Evolutionary conservation across 2,329 filamentous ascomycete genomes (phyloP), one percentile per base, ranked within the genome.

Genomic region (Cytospora chrysosperma): DNA sequence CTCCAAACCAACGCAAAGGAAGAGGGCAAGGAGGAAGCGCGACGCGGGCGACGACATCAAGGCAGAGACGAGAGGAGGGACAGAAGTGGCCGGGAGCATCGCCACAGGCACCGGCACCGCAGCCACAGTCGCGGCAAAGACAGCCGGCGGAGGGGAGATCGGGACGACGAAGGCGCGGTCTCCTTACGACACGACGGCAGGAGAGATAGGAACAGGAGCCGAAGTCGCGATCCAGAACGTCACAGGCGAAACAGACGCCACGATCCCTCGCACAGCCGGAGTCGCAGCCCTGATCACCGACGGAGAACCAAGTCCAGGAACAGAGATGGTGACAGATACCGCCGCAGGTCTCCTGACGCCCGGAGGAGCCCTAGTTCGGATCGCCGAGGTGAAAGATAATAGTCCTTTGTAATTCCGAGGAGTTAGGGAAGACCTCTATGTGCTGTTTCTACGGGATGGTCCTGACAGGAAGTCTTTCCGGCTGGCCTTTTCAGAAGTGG

Each of bases 131-230:
- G 67, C 58, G 66, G 67, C 43, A 67, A 67, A 49, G 71, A 75
- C 40, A 73, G 76, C 7, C 61, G 62, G 12, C 52, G 57, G 5
- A 69, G 69, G 40, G 70, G 73, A 49, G 69, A 71, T 8, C 70
- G 75, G 4, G 73, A 75, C 43, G 70, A 72, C 3, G 70, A 75
- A 49, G 65, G 68, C 0, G 73, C 75, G 3, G 70, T 70, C 32
- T 68, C 52, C 15, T 55, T 52, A 17, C 63, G 56, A 26, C 56
- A 70, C 24, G 75, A 77, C 34, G 71, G 72, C 28, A 68, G 72
- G 19, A 72, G 75, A 10, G 73, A 75, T 26, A 72, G 77, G 57
- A 79, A 75, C 62, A 72, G 76, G 57, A 79, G 75, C 61, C 71
- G 74, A 54, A 78, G 78, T 53, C 71, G 71, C 26, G 69, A 68